Evolutionary conservation across 176 grass and related monocot genomes (phyloP), one percentile per base, ranked within the genome.

Genomic region (Aegilops sharonensis): DNA sequence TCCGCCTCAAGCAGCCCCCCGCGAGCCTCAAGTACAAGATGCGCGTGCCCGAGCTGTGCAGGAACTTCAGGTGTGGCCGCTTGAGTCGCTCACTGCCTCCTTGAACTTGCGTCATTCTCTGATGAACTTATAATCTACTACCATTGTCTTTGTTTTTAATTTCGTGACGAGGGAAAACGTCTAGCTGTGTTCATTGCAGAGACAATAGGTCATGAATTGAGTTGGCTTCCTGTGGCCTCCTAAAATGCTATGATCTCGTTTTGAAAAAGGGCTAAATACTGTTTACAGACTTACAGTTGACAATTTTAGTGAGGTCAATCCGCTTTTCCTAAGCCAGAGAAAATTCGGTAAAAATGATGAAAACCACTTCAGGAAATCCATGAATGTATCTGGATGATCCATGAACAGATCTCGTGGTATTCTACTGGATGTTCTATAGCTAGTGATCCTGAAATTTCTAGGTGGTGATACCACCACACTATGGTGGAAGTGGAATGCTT

Each of bases 21-120:
- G 82, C 83, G 2, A 94, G 94, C 87, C 90, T 99, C 82, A 82
- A 85, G 30, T 94, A 94, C 78, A 99, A 99, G 97, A 99, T 96
- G 97, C 92, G 82, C 72, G 94, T 99, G 72, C 94, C 97, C 3
- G 92, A 99, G 82, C 94, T 99, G 1, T 96, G 97, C 87, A 91
- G 97, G 79, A 94, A 99, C 77, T 99, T 99, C 92, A 99, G 94
- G 97, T 97, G 29, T 29, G 69, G 45, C 67, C 23, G 36, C 4
- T 48, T 77, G 37, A 75, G 32, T 31, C 11, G 73, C 23, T 35
- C 45, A 24, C 12, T 47, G 31, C 18, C 47, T 80, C 23, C n/a
- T 40, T 67, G 61, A 67, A 18, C 23, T 8, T 71, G 3, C 9
- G n/a, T 72, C 13, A 59, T 59, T 59, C 54, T 21, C 18, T 8